phyloP scores from a whole-genome alignment of 495 filamentous ascomycete species.

The Penicillium goetzii region DNA sequence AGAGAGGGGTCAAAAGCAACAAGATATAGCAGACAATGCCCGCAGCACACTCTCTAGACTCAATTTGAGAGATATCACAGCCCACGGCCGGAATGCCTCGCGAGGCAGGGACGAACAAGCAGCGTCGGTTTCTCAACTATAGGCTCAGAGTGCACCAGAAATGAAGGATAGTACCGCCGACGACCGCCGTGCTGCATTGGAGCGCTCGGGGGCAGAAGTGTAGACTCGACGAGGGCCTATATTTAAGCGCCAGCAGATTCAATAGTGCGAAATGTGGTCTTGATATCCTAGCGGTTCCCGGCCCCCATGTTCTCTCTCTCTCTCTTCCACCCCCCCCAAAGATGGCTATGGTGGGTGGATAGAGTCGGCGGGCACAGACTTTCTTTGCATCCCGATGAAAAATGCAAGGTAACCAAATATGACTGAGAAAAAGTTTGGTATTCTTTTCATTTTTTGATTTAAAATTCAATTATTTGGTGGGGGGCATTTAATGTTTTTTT shows the following conservation, averaged over 20 bases:
- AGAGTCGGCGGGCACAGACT: slow-evolving; percentile 16
- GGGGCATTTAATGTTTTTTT: not conserved
- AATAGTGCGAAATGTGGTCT: slow-evolving; percentile 26
- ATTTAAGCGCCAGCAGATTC: slow-evolving; percentile 46
- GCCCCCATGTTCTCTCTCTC: slow-evolving; percentile 36
- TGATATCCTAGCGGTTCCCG: slow-evolving; percentile 27
- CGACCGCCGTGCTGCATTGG: slow-evolving; percentile 41
- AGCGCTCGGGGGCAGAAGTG: slow-evolving; percentile 31
- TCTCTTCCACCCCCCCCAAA: slow-evolving; percentile 5
- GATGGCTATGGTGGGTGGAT: not conserved
- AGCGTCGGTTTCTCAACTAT: slow-evolving; percentile 39
- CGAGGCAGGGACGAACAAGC: slow-evolving; percentile 42
- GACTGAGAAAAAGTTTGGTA: not conserved
- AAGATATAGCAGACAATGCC: slow-evolving; percentile 27
- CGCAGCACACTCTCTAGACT: slow-evolving; percentile 19
- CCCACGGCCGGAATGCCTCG: slow-evolving; percentile 40
- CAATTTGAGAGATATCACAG: slow-evolving; percentile 36
- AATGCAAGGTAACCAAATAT: slow-evolving; percentile 1
- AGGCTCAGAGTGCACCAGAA: slow-evolving; percentile 44
- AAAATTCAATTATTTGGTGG: not conserved
- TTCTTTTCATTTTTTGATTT: not conserved
- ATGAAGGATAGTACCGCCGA: slow-evolving; percentile 38
- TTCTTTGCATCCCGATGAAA: not conserved
- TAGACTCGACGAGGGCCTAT: slow-evolving; percentile 44
- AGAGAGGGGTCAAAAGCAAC: slow-evolving; percentile 19